These are phyloP conservation scores for Metarhizium rileyi DNA, from an alignment of 2,329 filamentous ascomycete genomes.

Conservation along the genomic window DNA sequence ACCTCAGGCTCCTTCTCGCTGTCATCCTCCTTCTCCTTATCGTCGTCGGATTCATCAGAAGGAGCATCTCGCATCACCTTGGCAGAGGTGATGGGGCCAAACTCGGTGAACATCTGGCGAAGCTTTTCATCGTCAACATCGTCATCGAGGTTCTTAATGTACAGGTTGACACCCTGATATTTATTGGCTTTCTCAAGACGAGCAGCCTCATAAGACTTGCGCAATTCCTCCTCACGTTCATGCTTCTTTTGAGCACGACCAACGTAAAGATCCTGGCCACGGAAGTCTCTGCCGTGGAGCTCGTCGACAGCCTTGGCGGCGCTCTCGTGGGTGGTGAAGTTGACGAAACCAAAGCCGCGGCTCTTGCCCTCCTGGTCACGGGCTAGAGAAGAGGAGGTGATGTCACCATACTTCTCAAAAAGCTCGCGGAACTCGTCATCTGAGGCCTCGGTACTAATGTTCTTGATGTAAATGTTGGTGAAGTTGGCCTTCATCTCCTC, in stretches of 20 bases:
- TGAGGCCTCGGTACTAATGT: constrained; percentile 72
- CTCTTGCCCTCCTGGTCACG: constrained; percentile 85
- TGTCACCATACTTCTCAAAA: constrained; percentile 86
- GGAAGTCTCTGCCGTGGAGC: constrained; percentile 86
- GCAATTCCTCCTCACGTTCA: constrained; percentile 97
- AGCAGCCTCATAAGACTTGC: constrained; percentile 96
- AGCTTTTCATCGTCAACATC: constrained; percentile 98
- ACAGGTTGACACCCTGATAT: constrained; percentile 98
- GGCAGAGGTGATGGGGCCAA: constrained; percentile 91
- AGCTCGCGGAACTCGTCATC: constrained; percentile 93
- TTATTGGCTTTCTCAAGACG: constrained; percentile 98
- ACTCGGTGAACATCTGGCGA: constrained; percentile 82
- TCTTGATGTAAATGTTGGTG: constrained; percentile 99
- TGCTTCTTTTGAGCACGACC: constrained; percentile 99
- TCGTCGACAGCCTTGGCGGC: constrained; percentile 81
- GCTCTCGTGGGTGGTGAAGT: constrained; percentile 86
- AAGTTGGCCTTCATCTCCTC: constrained; percentile 99
- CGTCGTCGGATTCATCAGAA: constrained; percentile 44
- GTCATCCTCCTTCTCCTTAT: constrained; percentile 43
- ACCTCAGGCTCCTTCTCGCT: constrained; percentile 41
- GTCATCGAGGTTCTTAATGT: constrained; percentile 98
- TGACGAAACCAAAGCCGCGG: constrained; percentile 92
- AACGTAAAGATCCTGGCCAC: constrained; percentile 92
- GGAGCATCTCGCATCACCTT: constrained; percentile 94
- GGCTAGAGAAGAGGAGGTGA: constrained; percentile 90